phyloP scores from a whole-genome alignment of 345 rosid species.

The Cochlearia excelsa region DNA sequence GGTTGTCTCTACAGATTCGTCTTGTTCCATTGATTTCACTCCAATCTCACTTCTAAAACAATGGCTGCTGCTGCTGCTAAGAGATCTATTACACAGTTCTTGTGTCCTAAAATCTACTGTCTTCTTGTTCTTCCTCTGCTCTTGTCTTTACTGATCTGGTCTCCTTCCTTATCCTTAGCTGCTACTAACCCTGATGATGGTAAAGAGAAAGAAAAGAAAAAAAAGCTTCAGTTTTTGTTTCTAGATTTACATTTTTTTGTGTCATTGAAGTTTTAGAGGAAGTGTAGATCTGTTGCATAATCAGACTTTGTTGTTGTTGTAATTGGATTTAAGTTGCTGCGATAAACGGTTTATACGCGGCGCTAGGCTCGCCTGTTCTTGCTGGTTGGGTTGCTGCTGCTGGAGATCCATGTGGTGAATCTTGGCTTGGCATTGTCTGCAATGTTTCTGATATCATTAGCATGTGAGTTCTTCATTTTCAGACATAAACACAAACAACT shows the following conservation, averaged over 20 bases:
- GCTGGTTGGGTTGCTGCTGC: constrained; percentile 91
- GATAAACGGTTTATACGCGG: constrained; percentile 61
- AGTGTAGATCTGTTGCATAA: constrained; percentile 28
- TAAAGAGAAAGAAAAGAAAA: constrained; percentile 22
- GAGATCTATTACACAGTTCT: constrained; percentile 49
- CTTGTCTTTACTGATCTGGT: constrained; percentile 57
- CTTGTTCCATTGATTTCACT: constrained; percentile 32
- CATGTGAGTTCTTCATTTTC: constrained; percentile 44
- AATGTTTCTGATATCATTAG: constrained; percentile 52
- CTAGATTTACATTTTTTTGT: constrained; percentile 16
- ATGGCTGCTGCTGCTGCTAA: constrained; percentile 47
- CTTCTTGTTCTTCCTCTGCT: constrained; percentile 35
- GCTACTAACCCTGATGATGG: constrained; percentile 78
- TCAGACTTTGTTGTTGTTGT: constrained; percentile 29
- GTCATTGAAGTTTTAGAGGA: background rate
- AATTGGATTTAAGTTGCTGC: constrained; percentile 68
- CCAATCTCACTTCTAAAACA: constrained; percentile 34
- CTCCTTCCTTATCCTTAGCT: constrained; percentile 49
- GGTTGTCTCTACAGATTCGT: constrained; percentile 43
- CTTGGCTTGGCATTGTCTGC: constrained; percentile 89
- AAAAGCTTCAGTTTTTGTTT: background rate
- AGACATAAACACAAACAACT: background rate
- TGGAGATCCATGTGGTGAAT: constrained; percentile 94
- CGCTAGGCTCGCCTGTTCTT: constrained; percentile 72
- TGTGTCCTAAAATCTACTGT: constrained; percentile 47